Conservation (phyloP, 2,329 filamentous ascomycete genomes). For the Neonectria neomacrospora region DNA sequence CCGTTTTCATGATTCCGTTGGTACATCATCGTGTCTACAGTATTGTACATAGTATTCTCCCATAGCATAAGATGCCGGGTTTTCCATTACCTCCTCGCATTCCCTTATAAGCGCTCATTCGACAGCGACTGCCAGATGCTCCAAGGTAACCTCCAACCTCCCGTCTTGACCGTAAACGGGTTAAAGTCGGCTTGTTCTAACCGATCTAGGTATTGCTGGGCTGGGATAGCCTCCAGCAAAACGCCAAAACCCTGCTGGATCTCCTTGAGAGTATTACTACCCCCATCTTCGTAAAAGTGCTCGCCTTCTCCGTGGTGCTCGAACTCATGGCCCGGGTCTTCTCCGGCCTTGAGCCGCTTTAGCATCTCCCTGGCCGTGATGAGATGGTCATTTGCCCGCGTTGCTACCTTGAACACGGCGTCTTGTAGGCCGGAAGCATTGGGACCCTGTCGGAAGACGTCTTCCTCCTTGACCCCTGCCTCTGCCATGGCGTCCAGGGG, state of each 20-base stretch:
- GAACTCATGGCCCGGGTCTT: conserved; percentile 84
- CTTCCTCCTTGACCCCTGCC: conserved; percentile 83
- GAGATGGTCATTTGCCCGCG: conserved; percentile 92
- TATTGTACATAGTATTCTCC: conserved; percentile 24
- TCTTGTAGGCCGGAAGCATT: conserved; percentile 85
- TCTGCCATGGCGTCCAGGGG: conserved; percentile 92
- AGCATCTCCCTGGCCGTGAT: conserved; percentile 95
- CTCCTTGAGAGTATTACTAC: conserved; percentile 52
- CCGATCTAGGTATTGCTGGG: conserved; percentile 79
- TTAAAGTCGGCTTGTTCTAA: conserved; percentile 88
- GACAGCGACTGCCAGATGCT: conserved; percentile 67
- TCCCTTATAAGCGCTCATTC: conserved; percentile 57
- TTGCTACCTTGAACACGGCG: conserved; percentile 91
- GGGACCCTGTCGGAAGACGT: conserved; percentile 84
- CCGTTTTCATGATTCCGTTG: conserved; percentile 22
- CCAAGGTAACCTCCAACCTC: conserved; percentile 86
- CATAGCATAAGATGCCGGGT: not conserved
- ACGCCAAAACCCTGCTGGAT: conserved; percentile 78
- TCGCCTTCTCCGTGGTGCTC: conserved; percentile 86
- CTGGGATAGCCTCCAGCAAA: conserved; percentile 82
- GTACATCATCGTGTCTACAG: conserved; percentile 28
- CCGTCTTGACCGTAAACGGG: conserved; percentile 72
- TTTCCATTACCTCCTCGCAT: not conserved
- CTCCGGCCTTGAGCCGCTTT: conserved; percentile 77
- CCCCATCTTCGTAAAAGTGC: conserved; percentile 58